phyloP scores from a whole-genome alignment of 352 stramenopile genomes.

The Globisporangium rhizosaccharum region DNA sequence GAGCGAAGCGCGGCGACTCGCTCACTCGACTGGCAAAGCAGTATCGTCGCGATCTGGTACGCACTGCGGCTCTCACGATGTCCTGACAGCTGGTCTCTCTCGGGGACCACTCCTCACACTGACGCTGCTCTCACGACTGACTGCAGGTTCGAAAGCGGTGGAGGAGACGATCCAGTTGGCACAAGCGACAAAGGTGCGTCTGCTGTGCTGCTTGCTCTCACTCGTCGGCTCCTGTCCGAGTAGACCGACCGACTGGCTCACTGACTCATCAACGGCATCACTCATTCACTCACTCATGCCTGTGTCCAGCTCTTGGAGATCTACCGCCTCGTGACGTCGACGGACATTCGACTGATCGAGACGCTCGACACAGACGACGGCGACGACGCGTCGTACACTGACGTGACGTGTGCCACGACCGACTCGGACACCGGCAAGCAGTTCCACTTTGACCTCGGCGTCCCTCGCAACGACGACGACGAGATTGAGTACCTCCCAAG shows the following conservation, averaged over 20 bases:
- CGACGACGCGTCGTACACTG: constrained; percentile 43
- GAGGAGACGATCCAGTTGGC: constrained; percentile 48
- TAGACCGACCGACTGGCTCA: background rate
- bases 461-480: constrained; percentile 50
- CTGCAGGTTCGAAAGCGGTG: constrained; percentile 28
- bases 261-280: background rate
- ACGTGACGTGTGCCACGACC: constrained; percentile 60
- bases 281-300: background rate
- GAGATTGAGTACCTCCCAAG: constrained; percentile 80
- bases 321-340: constrained; percentile 74
- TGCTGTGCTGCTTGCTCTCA: background rate
- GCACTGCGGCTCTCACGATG: background rate
- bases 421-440: constrained; percentile 61
- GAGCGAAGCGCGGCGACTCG: constrained; percentile 37
- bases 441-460: constrained; percentile 74
- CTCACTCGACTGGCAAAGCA: background rate
- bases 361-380: constrained; percentile 45
- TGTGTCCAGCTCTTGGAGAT: constrained; percentile 58
- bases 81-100: background rate
- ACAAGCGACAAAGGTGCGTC: constrained; percentile 63
- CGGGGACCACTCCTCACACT: background rate
- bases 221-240: background rate
- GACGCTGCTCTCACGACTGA: background rate
- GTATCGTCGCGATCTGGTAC: constrained; percentile 30
- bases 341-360: constrained; percentile 72